Base-by-base conservation (phyloP, 2,329 filamentous ascomycete genomes). In the Trichoderma sp. region DNA sequence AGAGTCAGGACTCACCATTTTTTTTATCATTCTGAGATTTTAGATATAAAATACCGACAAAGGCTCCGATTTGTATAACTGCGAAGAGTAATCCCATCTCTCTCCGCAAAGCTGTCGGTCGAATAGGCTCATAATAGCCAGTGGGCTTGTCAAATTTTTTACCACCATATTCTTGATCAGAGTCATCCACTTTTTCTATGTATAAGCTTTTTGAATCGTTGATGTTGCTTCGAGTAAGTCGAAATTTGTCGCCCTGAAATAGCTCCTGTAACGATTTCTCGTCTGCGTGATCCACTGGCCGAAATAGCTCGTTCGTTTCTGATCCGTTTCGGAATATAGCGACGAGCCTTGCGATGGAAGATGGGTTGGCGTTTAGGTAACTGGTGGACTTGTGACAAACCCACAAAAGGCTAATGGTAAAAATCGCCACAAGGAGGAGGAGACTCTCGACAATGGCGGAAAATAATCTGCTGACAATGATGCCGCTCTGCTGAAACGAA, bases 381-480 rank as follows among this genome's bases (percentile, higher is more conserved):
- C 72, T 75, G 0, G 69, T 49, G 0, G 72, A 39, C 18, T 0
- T 1, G 1, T 0, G 46, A 14, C 71, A 75, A 0, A 72, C 21
- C 70, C 73, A 76, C 0, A 78, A 37, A 0, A 78, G 39, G 0
- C 68, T 3, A 0, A 65, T 24, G 0, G 76, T 74, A 1, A 74
- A 71, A 0, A 76, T 1, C 0, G 76, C 69, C 0, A 78, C 72
- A 0, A 77, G 0, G 0, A 69, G n/a, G 1, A 82, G 59, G 0
- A 81, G 14, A 0, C 52, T 69, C 18, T 82, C 80, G 0, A 81
- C 72, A 0, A 72, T 39, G 0, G 74, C 74, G 0, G 80, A 77
- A 11, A 80, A 75, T 0, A 70, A 1, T 2, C 80, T 71, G 56
- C 76, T 81, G 4, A 80, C 79, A 0, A 79, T 59, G 0, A 82